Evolutionary conservation across 352 stramenopile genomes (phyloP), one percentile per base, ranked within the genome.

Genomic region (Blastocystis sp.): DNA sequence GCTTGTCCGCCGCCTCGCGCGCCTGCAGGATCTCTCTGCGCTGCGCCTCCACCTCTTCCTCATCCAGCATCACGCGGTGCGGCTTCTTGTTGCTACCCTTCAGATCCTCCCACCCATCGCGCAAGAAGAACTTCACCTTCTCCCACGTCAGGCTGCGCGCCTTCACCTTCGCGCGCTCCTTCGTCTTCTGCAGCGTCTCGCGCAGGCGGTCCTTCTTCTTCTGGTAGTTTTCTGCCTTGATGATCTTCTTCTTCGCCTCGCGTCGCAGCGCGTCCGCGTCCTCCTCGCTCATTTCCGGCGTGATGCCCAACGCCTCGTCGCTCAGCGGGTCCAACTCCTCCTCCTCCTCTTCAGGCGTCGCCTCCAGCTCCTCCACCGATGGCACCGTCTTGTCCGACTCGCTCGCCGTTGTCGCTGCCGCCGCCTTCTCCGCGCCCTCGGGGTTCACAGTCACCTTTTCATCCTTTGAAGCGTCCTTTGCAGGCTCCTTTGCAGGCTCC

Each of bases 61-160:
- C 39, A 55, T 89, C 79, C 39, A 89, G 45, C 33, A 89, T 63
- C 24, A 89, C 79, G 50, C 79, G 63, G 55, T 89, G 37, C 41
- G 37, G 37, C 29, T 80, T 89, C 62, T 80, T 6, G 19, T 59
- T 79, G 39, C 61, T 66, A 21, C 41, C 50, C 33, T 79, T 77
- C 37, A 89, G 62, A 26, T 89, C 79, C 35, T 80, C 79, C 79
- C 79, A 89, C n/a, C 63, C 79, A 39, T 89, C 79, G 35, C 79
- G 37, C 21, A 89, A 41, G 63, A 77, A 89, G 45, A 69, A 39
- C 61, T 89, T 89, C 59, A 89, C 59, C 21, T 70, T 80, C 26
- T 89, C 79, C 79, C 37, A 63, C 29, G 79, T 89, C 26, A 89
- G 33, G 6, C 24, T 31, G 19, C 31, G 63, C 60, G 67, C 19